Evolutionary conservation across 192 early-diverging fungal species (phyloP).

Genomic region (Oehlia diaphana): DNA sequence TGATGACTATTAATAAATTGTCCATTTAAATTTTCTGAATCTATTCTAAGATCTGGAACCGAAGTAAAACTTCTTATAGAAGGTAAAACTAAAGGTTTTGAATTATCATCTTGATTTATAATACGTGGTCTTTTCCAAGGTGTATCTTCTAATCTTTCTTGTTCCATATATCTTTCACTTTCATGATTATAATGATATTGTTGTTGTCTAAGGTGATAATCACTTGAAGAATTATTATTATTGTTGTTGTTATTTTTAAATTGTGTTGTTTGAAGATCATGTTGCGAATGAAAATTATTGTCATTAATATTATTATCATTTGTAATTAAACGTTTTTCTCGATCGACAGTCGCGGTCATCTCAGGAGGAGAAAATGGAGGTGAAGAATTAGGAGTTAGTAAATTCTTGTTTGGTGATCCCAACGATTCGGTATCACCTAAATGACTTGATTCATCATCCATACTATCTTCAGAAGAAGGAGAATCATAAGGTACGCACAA

Average conservation of each 20-base stretch:
- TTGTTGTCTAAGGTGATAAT: neutral
- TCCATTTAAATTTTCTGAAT: neutral
- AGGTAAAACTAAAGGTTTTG: neutral
- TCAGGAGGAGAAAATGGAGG: too few relatives aligned
- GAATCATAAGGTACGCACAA: neutral
- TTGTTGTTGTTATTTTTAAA: neutral
- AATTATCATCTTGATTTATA: neutral
- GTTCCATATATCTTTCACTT: neutral
- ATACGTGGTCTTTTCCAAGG: neutral
- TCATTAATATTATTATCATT: neutral
- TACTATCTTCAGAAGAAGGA: neutral
- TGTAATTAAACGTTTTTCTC: neutral
- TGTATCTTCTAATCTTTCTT: neutral
- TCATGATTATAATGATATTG: neutral
- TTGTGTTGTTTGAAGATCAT: neutral
- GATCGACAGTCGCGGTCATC: neutral
- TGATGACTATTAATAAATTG: neutral
- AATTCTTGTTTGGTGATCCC: neutral
- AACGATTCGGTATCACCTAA: constrained; percentile 19
- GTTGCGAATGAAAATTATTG: neutral
- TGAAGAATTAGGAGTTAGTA: too few relatives aligned
- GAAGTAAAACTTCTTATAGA: neutral
- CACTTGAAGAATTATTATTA: too few relatives aligned
- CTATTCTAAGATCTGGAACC: neutral
- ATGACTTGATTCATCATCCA: constrained; percentile 16